Percentiles rank a stretch among this genome's conserved stretches.
phyloP scores from a whole-genome alignment of 2,329 filamentous ascomycete genomes.

The Rhynchosporium secalis region DNA sequence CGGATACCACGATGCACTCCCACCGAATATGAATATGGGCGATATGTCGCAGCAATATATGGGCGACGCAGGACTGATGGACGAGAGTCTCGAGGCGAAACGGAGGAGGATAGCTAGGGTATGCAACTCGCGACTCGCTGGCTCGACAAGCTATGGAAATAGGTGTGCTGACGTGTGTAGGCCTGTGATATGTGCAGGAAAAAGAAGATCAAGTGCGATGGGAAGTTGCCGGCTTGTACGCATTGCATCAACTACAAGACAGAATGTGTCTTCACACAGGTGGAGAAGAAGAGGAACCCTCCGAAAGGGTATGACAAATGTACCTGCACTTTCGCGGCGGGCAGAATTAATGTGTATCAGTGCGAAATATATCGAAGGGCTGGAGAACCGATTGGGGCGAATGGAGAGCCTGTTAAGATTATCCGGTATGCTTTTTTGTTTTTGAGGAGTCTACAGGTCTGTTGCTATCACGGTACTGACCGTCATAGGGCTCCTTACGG shows the following conservation, averaged over 20 bases:
- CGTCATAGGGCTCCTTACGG: conserved; percentile 68
- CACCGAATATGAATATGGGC: conserved; percentile 57
- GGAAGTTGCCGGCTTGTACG: conserved; percentile 89
- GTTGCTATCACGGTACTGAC: conserved; percentile 4
- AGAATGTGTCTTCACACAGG: conserved; percentile 94
- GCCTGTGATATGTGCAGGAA: conserved; percentile 78
- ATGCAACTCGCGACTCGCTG: conserved; percentile 41
- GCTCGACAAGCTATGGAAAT: conserved; percentile 3
- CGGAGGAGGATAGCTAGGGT: conserved; percentile 60
- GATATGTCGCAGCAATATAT: conserved; percentile 63
- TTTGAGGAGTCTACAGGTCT: conserved; percentile 23
- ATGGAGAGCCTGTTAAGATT: conserved; percentile 92
- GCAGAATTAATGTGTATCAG: conserved; percentile 47
- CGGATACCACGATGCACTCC: conserved; percentile 57
- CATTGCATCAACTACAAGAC: conserved; percentile 99
- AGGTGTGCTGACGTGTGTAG: conserved; percentile 41
- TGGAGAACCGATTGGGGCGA: conserved; percentile 90
- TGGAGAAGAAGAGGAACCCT: conserved; percentile 97
- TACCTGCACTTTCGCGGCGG: not conserved
- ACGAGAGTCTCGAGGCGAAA: conserved; percentile 76
- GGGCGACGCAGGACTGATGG: conserved; percentile 56
- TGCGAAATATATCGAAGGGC: conserved; percentile 95
- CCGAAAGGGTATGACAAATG: conserved; percentile 76
- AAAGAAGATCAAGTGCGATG: conserved; percentile 97
- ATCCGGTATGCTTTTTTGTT: conserved; percentile 56